phyloP scores from a whole-genome alignment of 495 filamentous ascomycete species.

The Hypoxylon fuscum region DNA sequence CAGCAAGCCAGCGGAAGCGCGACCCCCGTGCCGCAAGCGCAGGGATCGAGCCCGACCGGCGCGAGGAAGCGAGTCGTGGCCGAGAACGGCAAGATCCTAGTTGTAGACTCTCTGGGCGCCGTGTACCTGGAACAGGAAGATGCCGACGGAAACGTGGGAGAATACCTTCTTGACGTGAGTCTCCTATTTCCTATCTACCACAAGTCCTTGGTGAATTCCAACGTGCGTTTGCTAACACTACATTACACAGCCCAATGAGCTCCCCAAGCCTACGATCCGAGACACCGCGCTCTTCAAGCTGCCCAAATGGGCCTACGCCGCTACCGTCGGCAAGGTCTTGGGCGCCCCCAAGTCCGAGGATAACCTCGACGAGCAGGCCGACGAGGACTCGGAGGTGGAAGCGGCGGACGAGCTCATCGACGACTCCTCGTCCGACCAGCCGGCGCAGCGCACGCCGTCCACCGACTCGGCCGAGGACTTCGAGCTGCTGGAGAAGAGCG shows the following conservation, averaged over 20 bases:
- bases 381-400: conserved; percentile 11
- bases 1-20: conserved; percentile 43
- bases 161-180: conserved; percentile 85
- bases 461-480: conserved; percentile 64
- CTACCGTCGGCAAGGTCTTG: conserved; percentile 64
- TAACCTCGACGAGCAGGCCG: conserved; percentile 41
- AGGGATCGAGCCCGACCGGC: conserved; percentile 63
- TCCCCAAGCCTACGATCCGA: conserved; percentile 68
- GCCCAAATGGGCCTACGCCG: conserved; percentile 70
- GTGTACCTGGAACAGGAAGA: conserved; percentile 91
- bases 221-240: too few relatives aligned
- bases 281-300: conserved; percentile 77
- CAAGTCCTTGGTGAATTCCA: too few relatives aligned
- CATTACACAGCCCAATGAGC: conserved; percentile 65
- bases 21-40: conserved; percentile 39
- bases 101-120: conserved; percentile 90
- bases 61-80: conserved; percentile 84
- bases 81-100: conserved; percentile 92
- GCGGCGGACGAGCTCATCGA: conserved; percentile 43
- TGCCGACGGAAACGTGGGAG: conserved; percentile 81
- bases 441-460: conserved; percentile 53
- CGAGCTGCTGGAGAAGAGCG: conserved; percentile 63
- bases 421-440: conserved; percentile 42
- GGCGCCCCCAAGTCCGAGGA: conserved; percentile 45
- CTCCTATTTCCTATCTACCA: too few relatives aligned